Percentiles rank a stretch among this genome's conserved stretches.
These are phyloP conservation scores for Trichosporon coremiiforme DNA, from an alignment of 1,284 basidiomycete species.

Conservation along the genomic window DNA sequence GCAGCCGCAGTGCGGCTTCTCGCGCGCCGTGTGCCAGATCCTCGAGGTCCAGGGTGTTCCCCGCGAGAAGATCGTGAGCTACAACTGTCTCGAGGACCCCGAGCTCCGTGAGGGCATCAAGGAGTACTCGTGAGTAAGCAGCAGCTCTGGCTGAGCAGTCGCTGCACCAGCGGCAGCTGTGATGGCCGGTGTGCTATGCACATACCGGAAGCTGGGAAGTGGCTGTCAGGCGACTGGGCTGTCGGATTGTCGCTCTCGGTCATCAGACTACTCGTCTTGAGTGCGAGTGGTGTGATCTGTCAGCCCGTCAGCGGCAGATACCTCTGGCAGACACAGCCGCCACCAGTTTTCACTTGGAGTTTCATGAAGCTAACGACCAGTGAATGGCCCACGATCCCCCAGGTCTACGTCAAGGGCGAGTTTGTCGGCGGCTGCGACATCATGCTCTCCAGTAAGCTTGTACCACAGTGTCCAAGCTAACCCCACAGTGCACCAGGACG, in stretches of 20 bases:
- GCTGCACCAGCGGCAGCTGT: too few species aligned
- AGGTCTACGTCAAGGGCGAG: constrained; percentile 91
- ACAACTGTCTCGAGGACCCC: constrained; percentile 83
- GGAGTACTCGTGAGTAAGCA: constrained; percentile 84
- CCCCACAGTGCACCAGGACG: constrained; percentile 85
- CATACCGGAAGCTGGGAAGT: too few species aligned
- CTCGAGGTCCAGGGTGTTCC: constrained; percentile 86
- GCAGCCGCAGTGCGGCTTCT: constrained; percentile 82
- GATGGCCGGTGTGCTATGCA: too few species aligned
- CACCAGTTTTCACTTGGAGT: too few species aligned
- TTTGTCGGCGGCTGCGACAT: constrained; percentile 98
- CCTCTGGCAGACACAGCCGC: too few species aligned
- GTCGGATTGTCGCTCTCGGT: too few species aligned
- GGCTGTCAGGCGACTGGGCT: too few species aligned
- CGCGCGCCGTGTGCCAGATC: constrained; percentile 87
- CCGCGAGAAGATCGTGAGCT: constrained; percentile 76
- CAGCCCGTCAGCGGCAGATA: too few species aligned
- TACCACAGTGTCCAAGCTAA: not conserved
- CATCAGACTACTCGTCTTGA: too few species aligned
- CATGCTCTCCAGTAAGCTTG: constrained; percentile 76
- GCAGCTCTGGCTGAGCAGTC: too few species aligned
- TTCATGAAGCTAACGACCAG: constrained; percentile 62
- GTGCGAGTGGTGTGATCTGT: too few species aligned
- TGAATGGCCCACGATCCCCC: constrained; percentile 97
- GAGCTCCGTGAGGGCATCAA: constrained; percentile 76